Evolutionary conservation across 2,329 filamentous ascomycete genomes (phyloP).

Genomic region (Sclerotinia glacialis): DNA sequence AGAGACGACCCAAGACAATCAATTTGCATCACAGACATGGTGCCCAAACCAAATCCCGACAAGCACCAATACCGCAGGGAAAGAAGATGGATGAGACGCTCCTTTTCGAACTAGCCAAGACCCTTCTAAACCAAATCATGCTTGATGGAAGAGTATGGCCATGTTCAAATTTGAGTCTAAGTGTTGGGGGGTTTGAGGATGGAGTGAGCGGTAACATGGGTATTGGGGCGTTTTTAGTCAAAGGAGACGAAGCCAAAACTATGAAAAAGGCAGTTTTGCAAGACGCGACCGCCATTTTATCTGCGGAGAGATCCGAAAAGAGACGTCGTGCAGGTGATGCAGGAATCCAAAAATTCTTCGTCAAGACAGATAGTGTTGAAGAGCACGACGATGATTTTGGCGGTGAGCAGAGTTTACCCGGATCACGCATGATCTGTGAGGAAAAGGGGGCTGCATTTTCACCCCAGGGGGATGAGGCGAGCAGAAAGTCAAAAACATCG

Average conservation of each 20-base stretch:
- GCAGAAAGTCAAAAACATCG: slow-evolving; percentile 32
- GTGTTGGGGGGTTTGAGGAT: slow-evolving; percentile 90
- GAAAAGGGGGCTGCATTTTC: slow-evolving; percentile 26
- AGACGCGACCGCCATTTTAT: slow-evolving; percentile 24
- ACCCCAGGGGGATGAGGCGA: slow-evolving; percentile 35
- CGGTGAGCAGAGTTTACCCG: slow-evolving; percentile 31
- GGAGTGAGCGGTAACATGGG: slow-evolving; percentile 78
- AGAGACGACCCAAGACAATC: slow-evolving; percentile 79
- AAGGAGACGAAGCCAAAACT: slow-evolving; percentile 62
- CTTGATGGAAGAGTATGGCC: slow-evolving; percentile 82
- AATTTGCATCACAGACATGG: slow-evolving; percentile 78
- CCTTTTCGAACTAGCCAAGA: slow-evolving; percentile 73
- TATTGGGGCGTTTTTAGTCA: slow-evolving; percentile 82
- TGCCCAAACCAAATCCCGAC: slow-evolving; percentile 70
- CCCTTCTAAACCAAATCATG: slow-evolving; percentile 72
- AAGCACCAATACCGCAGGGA: slow-evolving; percentile 72
- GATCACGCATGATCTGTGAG: slow-evolving; percentile 24
- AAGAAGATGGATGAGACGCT: slow-evolving; percentile 68
- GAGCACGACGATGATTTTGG: slow-evolving; percentile 37
- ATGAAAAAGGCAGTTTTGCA: slow-evolving; percentile 42
- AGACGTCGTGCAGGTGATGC: slow-evolving; percentile 34
- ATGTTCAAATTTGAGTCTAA: slow-evolving; percentile 84
- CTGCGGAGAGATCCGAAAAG: slow-evolving; percentile 37
- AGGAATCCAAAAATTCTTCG: slow-evolving; percentile 38
- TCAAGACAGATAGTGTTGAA: slow-evolving; percentile 32